A percentile compares a stretch with the other conserved stretches of the same genome.
Evolutionary conservation across 139 green algal species (phyloP).

Genomic region (Edaphochlamys debaryana): DNA sequence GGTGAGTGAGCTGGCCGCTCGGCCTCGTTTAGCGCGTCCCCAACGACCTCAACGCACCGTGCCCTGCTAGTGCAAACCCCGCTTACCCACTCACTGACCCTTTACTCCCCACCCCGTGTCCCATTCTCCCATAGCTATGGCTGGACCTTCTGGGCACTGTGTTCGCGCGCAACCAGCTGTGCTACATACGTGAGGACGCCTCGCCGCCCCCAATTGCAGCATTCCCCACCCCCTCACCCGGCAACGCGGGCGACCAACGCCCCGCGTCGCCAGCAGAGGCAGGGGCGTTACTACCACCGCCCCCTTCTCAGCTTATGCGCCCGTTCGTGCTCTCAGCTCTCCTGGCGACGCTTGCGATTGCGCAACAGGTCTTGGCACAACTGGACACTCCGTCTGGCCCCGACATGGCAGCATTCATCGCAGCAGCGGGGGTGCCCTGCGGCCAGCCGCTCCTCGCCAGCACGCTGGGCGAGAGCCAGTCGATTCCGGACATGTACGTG

Average conservation of each 20-base stretch:
- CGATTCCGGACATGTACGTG: not conserved
- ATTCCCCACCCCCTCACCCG: too few species aligned
- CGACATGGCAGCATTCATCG: conserved; percentile 3
- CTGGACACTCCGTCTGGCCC: not conserved
- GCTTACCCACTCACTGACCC: too few species aligned
- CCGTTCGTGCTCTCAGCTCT: not conserved
- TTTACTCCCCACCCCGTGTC: not conserved
- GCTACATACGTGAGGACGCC: not conserved
- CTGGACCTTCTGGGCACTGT: conserved; percentile 10
- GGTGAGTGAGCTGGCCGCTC: not conserved
- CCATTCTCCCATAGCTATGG: not conserved
- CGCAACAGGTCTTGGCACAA: not conserved
- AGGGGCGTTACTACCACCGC: too few species aligned
- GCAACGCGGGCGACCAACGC: too few species aligned
- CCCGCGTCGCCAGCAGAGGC: too few species aligned
- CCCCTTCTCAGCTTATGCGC: too few species aligned
- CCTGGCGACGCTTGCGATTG: not conserved
- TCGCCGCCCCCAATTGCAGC: too few species aligned
- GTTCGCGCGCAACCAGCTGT: conserved; percentile 28
- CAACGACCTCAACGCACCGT: too few species aligned
- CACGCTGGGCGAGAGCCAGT: conserved; percentile 12
- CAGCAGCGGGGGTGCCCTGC: conserved; percentile 8
- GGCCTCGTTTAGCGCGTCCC: too few species aligned
- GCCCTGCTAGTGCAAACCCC: too few species aligned
- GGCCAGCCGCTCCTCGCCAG: not conserved